A percentile compares a stretch with the other conserved stretches of the same genome.
phyloP scores from a whole-genome alignment of 805 yeast genomes.

The Kodamaea sagamina region DNA sequence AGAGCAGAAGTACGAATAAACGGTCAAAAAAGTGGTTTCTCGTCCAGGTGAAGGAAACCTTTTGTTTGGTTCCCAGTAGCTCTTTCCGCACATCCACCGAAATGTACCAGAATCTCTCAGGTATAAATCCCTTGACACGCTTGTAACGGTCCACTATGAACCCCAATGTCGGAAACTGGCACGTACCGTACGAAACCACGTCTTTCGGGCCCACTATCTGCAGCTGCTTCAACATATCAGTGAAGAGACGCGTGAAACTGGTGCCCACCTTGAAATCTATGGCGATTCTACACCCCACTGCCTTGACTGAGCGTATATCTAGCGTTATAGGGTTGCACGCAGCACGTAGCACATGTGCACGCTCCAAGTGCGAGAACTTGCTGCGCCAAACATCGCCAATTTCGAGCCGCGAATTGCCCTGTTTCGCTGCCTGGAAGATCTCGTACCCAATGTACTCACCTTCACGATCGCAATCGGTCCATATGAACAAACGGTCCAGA shows the following conservation, averaged over 20 bases:
- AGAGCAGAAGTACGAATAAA: constrained; percentile 59
- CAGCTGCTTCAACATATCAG: constrained; percentile 47
- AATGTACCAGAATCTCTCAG: constrained; percentile 82
- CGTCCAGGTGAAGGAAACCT: constrained; percentile 65
- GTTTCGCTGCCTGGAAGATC: constrained; percentile 67
- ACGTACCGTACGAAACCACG: constrained; percentile 79
- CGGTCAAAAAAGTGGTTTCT: constrained; percentile 74
- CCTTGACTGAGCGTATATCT: constrained; percentile 71
- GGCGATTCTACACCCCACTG: constrained; percentile 85
- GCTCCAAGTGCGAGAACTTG: constrained; percentile 82
- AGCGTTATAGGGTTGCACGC: constrained; percentile 66
- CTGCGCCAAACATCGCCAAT: constrained; percentile 63
- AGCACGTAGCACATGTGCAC: constrained; percentile 70
- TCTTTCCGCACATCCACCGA: constrained; percentile 50
- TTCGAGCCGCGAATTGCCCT: constrained; percentile 50
- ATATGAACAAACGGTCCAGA: constrained; percentile 73
- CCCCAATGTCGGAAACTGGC: constrained; percentile 97
- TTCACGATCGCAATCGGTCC: constrained; percentile 99
- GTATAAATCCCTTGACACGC: constrained; percentile 66
- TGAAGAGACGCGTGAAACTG: constrained; percentile 80
- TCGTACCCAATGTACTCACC: constrained; percentile 94
- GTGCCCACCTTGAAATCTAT: constrained; percentile 87
- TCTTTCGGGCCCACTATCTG: constrained; percentile 34
- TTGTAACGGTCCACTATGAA: constrained; percentile 91
- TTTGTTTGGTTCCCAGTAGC: constrained; percentile 21